A percentile compares a stretch with the other conserved stretches of the same genome.
Evolutionary conservation across 2,329 filamentous ascomycete species (phyloP).

Genomic region (Colletotrichum siamense): DNA sequence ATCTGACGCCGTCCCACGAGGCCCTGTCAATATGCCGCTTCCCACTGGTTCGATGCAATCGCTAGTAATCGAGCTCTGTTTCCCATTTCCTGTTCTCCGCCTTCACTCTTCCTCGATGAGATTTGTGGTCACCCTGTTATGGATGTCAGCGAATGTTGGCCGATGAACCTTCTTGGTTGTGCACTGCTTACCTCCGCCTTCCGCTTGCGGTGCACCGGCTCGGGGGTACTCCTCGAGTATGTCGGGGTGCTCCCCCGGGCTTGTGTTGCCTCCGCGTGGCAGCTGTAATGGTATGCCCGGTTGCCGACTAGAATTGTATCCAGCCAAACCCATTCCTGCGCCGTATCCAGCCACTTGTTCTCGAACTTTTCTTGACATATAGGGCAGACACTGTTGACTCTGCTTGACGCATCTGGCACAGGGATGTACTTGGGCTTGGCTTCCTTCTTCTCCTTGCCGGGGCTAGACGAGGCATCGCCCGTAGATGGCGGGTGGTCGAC

Average conservation of each 20-base stretch:
- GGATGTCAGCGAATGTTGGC: constrained; percentile 24
- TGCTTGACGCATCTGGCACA: constrained; percentile 78
- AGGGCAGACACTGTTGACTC: constrained; percentile 81
- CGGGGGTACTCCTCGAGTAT: constrained; percentile 59
- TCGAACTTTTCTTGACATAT: constrained; percentile 97
- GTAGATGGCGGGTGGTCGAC: constrained; percentile 7
- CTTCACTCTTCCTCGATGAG: constrained; percentile 32
- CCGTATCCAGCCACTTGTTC: constrained; percentile 88
- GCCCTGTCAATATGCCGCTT: background rate
- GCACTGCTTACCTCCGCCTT: constrained; percentile 69
- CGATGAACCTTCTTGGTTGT: background rate
- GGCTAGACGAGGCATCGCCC: constrained; percentile 15
- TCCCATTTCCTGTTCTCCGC: constrained; percentile 25
- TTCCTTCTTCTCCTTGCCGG: constrained; percentile 37
- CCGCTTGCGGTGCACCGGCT: constrained; percentile 73
- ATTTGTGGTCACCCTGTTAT: constrained; percentile 37
- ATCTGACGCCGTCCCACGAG: background rate
- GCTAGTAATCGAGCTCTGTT: constrained; percentile 11
- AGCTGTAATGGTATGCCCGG: constrained; percentile 88
- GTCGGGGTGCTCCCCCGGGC: constrained; percentile 57
- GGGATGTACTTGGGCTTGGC: constrained; percentile 72
- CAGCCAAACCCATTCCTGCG: constrained; percentile 96
- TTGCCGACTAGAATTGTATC: constrained; percentile 81
- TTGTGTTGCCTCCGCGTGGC: constrained; percentile 81
- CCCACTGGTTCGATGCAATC: background rate